phyloP scores from a whole-genome alignment of 108 stramenopile species.

The Conticribra guillardii region DNA sequence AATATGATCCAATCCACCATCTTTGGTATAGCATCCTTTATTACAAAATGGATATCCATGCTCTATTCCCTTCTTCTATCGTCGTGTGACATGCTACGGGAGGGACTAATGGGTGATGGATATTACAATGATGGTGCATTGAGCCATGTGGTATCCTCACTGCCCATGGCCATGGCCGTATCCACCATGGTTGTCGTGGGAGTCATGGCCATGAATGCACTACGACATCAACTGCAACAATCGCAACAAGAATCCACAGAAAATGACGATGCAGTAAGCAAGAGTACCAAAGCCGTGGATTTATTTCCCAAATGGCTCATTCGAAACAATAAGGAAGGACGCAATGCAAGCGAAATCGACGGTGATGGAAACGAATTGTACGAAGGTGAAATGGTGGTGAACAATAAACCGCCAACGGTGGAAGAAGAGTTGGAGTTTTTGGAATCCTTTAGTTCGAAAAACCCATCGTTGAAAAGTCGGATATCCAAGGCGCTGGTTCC shows the following conservation, averaged over 20 bases:
- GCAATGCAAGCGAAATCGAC: conserved; percentile 1
- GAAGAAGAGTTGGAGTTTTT: conserved; percentile 44
- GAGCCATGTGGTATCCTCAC: background rate
- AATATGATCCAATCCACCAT: conserved; percentile 10
- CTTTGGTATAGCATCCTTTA: background rate
- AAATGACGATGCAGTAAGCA: background rate
- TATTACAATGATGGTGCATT: background rate
- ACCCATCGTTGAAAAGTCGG: conserved; percentile 23
- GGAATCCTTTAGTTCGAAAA: conserved; percentile 30
- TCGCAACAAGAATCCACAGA: background rate
- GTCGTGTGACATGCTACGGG: conserved; percentile 21
- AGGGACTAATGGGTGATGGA: conserved; percentile 29
- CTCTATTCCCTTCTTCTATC: conserved; percentile 10
- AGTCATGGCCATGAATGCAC: background rate
- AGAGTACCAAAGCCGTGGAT: background rate
- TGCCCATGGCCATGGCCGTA: background rate
- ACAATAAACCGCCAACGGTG: conserved; percentile 16
- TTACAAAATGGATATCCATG: conserved; percentile 17
- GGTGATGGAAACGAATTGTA: conserved; percentile 17
- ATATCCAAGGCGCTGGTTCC: conserved; percentile 19
- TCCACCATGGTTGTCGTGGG: background rate
- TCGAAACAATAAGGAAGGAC: background rate
- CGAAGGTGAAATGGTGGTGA: background rate
- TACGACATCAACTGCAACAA: too few relatives aligned
- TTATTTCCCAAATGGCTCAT: conserved; percentile 2